phyloP scores from a whole-genome alignment of 2,329 filamentous ascomycete genomes.

The Talaromyces islandicus region DNA sequence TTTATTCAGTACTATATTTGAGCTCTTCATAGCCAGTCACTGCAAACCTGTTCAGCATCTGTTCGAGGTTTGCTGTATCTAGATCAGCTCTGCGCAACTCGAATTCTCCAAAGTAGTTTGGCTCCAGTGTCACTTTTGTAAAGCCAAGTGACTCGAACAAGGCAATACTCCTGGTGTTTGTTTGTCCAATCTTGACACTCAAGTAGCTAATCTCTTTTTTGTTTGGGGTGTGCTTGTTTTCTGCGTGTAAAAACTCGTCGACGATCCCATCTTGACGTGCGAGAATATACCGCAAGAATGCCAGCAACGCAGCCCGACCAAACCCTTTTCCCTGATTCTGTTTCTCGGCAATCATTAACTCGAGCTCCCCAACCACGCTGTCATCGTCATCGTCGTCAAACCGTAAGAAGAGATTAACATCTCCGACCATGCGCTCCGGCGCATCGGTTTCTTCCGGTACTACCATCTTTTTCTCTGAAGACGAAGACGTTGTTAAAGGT shows the following conservation, averaged over 20 bases:
- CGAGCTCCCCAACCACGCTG: conserved; percentile 61
- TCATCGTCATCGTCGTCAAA: conserved; percentile 49
- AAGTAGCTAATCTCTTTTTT: conserved; percentile 37
- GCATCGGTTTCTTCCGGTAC: conserved; percentile 45
- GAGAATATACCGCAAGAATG: conserved; percentile 65
- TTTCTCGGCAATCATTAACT: conserved; percentile 74
- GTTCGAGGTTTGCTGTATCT: conserved; percentile 18
- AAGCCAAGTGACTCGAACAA: conserved; percentile 60
- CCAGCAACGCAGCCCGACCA: conserved; percentile 59
- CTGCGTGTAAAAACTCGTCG: conserved; percentile 43
- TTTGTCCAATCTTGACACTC: conserved; percentile 56
- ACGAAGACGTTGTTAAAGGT: conserved; percentile 14
- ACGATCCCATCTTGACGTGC: conserved; percentile 51
- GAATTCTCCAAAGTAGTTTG: conserved; percentile 64
- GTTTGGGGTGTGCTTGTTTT: background rate
- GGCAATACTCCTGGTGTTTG: conserved; percentile 51
- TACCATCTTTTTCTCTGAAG: background rate
- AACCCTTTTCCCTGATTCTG: conserved; percentile 56
- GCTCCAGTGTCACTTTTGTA: conserved; percentile 39
- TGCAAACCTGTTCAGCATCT: conserved; percentile 23
- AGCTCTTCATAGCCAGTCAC: conserved; percentile 34
- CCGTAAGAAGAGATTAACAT: conserved; percentile 76
- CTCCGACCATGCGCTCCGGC: conserved; percentile 59
- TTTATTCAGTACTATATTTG: conserved; percentile 22
- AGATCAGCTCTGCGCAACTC: conserved; percentile 47